Percentiles rank a stretch among this genome's conserved stretches.
Evolutionary conservation across 306 rosid genomes (phyloP).

Genomic region (Acacia crassicarpa): DNA sequence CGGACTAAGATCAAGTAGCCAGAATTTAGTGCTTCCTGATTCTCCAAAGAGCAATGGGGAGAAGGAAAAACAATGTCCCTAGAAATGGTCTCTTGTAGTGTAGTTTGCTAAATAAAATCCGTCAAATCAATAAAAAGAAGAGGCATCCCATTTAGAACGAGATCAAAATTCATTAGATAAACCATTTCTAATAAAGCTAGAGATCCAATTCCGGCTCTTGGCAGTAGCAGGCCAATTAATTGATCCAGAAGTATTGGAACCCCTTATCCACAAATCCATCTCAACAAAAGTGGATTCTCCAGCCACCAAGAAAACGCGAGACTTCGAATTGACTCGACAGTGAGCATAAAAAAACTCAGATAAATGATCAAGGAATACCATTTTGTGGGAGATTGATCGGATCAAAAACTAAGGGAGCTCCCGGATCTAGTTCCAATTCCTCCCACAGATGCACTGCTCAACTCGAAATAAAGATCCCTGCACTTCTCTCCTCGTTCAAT

Average conservation of each 20-base stretch:
- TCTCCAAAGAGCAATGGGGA: slow-evolving; percentile 30
- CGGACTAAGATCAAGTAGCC: background rate
- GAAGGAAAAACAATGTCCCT: slow-evolving; percentile 1
- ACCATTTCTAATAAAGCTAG: slow-evolving; percentile 26
- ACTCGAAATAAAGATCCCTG: slow-evolving; percentile 39
- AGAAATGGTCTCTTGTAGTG: slow-evolving; percentile 26
- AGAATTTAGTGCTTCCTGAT: slow-evolving; percentile 3
- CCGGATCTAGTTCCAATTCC: slow-evolving; percentile 62
- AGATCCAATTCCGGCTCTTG: slow-evolving; percentile 34
- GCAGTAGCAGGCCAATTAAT: slow-evolving; percentile 50
- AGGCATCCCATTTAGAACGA: slow-evolving; percentile 28
- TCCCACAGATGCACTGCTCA: slow-evolving; percentile 38
- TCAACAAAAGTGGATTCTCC: background rate
- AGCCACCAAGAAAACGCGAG: slow-evolving; percentile 6
- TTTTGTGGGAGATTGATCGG: slow-evolving; percentile 51
- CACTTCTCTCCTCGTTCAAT: slow-evolving; percentile 22
- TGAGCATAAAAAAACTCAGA: background rate
- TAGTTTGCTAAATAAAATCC: slow-evolving; percentile 24
- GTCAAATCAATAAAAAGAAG: slow-evolving; percentile 18
- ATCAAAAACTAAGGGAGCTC: slow-evolving; percentile 54
- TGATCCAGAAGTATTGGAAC: slow-evolving; percentile 11
- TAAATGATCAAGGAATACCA: slow-evolving; percentile 55
- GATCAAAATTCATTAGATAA: slow-evolving; percentile 26
- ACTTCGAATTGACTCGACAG: slow-evolving; percentile 34
- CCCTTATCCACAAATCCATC: slow-evolving; percentile 9